phyloP scores from a whole-genome alignment of 2,329 filamentous ascomycete genomes.

The Aulographum hederae region DNA sequence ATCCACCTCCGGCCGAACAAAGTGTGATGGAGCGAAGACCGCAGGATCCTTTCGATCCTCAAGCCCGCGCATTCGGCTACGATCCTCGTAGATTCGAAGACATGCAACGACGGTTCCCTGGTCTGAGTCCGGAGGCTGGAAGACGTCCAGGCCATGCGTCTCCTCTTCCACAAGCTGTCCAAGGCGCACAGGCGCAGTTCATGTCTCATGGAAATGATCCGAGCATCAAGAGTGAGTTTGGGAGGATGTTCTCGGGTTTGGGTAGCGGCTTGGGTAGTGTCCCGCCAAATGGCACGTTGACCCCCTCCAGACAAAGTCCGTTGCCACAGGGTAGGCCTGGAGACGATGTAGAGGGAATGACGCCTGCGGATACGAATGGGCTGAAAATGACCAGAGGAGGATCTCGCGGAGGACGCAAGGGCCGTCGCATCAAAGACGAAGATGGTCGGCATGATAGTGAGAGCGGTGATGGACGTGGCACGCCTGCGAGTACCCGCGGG shows the following conservation, averaged over 20 bases:
- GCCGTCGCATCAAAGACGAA: constrained; percentile 58
- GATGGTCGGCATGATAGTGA: constrained; percentile 48
- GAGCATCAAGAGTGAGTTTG: constrained; percentile 87
- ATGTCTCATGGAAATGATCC: constrained; percentile 66
- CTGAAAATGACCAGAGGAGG: constrained; percentile 14
- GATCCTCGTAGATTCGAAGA: constrained; percentile 9
- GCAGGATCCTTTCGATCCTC: not conserved
- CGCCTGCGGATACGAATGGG: constrained; percentile 5
- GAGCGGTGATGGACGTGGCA: constrained; percentile 41
- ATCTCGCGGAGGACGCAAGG: constrained; percentile 18
- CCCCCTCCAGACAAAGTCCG: constrained; percentile 34
- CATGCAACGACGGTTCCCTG: constrained; percentile 50
- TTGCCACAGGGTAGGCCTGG: constrained; percentile 25
- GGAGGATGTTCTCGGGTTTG: constrained; percentile 89
- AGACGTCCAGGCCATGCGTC: constrained; percentile 67
- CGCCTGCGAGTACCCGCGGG: constrained; percentile 41
- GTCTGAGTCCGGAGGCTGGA: constrained; percentile 52
- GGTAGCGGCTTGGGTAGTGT: constrained; percentile 46
- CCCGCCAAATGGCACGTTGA: constrained; percentile 32
- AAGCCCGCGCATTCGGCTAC: not conserved
- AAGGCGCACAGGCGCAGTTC: constrained; percentile 70
- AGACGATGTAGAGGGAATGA: constrained; percentile 2
- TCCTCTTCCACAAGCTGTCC: constrained; percentile 80
- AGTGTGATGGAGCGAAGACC: not conserved
- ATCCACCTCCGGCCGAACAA: not conserved